Percentiles rank a stretch among this genome's conserved stretches.
phyloP scores from a whole-genome alignment of 768 basidiomycete species.

The Termitomyces sp. region DNA sequence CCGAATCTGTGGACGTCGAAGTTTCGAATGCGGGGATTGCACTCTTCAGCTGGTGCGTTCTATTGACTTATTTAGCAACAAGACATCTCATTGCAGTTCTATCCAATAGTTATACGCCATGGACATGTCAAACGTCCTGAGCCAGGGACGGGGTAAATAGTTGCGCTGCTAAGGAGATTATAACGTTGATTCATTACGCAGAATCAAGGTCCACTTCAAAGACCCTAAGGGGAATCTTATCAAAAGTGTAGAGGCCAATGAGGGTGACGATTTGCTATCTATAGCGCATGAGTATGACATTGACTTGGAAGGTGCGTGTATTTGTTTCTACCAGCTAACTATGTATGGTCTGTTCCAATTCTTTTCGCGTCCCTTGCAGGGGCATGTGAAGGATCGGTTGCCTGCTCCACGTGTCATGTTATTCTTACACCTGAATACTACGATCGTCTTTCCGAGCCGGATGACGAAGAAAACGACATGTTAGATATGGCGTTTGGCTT shows the following conservation, averaged over 20 bases:
- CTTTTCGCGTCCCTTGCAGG: constrained; percentile 38
- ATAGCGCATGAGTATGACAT: constrained; percentile 95
- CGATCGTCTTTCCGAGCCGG: constrained; percentile 85
- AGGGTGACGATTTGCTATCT: constrained; percentile 88
- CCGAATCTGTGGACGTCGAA: neutral
- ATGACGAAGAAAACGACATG: constrained; percentile 98
- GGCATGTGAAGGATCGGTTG: constrained; percentile 94
- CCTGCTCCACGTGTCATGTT: constrained; percentile 97
- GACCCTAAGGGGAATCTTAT: constrained; percentile 78
- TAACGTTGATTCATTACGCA: constrained; percentile 23
- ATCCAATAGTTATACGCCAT: constrained; percentile 29
- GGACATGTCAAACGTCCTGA: constrained; percentile 51
- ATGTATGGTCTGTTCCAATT: neutral
- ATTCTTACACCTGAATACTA: constrained; percentile 79
- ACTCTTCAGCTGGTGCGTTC: constrained; percentile 11
- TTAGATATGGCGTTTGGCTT: constrained; percentile 97
- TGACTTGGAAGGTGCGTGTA: constrained; percentile 82
- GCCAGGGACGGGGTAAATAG: constrained; percentile 61
- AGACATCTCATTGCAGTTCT: neutral
- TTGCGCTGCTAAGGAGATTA: neutral
- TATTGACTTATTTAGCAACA: neutral
- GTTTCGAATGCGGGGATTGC: constrained; percentile 2
- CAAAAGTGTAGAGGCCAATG: constrained; percentile 86
- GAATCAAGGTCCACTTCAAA: constrained; percentile 87
- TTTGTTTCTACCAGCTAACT: neutral